Evolutionary conservation across 257 asterid genomes (phyloP).

Genomic region (Salvia splendens): DNA sequence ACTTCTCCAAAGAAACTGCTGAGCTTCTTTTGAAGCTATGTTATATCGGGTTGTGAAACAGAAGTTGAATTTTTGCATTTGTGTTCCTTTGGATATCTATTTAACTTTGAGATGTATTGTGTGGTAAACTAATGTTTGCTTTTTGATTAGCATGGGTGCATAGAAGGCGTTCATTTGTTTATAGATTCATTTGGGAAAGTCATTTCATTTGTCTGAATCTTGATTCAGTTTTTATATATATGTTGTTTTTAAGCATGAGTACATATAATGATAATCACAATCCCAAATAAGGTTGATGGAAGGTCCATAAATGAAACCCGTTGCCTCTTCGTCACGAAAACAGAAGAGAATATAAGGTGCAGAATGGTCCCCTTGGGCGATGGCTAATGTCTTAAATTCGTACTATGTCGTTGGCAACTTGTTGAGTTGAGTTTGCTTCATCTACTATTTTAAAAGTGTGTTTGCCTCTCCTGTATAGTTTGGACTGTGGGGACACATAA

Average conservation of each 20-base stretch:
- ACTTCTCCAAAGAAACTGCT: constrained; percentile 80
- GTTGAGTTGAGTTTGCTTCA: no score
- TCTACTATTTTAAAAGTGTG: no score
- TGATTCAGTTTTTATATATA: constrained; percentile 5
- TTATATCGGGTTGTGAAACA: constrained; percentile 24
- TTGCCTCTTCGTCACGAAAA: neutral
- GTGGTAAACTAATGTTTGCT: constrained; percentile 30
- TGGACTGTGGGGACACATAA: no score
- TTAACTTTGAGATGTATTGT: constrained; percentile 35
- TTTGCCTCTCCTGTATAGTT: no score
- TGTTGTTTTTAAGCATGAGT: neutral
- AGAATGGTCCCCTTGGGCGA: neutral
- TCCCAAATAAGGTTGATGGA: neutral
- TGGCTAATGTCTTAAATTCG: no score
- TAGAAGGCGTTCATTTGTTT: constrained; percentile 35
- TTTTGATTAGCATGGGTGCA: constrained; percentile 36
- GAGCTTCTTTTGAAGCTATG: constrained; percentile 61
- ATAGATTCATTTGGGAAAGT: constrained; percentile 29
- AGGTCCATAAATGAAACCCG: neutral
- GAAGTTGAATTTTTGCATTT: constrained; percentile 37
- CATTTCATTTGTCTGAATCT: constrained; percentile 23
- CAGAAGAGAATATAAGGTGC: neutral
- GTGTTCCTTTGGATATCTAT: constrained; percentile 23
- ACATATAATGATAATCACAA: neutral
- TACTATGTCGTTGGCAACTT: no score